Base-by-base conservation (phyloP, 371 early-diverging fungal species). In the Mucor plumbeus region DNA sequence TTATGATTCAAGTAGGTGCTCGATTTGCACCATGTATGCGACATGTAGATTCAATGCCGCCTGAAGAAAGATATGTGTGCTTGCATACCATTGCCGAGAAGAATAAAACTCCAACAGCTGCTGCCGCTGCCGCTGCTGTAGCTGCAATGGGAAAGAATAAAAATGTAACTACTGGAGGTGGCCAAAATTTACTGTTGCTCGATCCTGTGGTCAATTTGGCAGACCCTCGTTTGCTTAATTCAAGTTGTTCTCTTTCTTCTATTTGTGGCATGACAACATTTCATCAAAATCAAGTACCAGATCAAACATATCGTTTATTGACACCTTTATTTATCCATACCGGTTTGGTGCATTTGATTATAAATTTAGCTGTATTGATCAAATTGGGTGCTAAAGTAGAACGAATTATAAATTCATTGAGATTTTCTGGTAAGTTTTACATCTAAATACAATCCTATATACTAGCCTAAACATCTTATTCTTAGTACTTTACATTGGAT, bases 231-330 rank as follows among this genome's bases (percentile, higher is more conserved):
- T 39, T 63, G 4, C 34, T 72, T 1, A 68, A 72, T n/a, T 48
- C 50, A 26, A 69, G 60, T 56, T 88, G 88, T 59, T 70, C 68
- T 3, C 66, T 87, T 3, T 67, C 75, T 0, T 73, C 82, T 6
- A 68, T 85, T 19, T 89, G 89, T 74, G 86, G 84, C 13, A 78
- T 87, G 67, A 63, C 76, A 26, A 15, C 76, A n/a, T 68, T 85
- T 75, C 63, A 68, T 54, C 36, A 55, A 53, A 0, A 61, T 7
- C 54, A 70, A 33, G 54, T 82, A 55, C 85, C 88, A 0, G 79
- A 92, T 73, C 94, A 94, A 65, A 88, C 91, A 84, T 92, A 76
- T 71, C 81, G 94, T 8, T 90, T 94, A 65, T 79, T 94, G 44
- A 76, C 86, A 0, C 89, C 96, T 6, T 83, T 93, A 17, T 90